Evolutionary conservation across 2,329 filamentous ascomycete species (phyloP), one percentile per base, ranked within the genome.

Genomic region (Fusarium continuum): DNA sequence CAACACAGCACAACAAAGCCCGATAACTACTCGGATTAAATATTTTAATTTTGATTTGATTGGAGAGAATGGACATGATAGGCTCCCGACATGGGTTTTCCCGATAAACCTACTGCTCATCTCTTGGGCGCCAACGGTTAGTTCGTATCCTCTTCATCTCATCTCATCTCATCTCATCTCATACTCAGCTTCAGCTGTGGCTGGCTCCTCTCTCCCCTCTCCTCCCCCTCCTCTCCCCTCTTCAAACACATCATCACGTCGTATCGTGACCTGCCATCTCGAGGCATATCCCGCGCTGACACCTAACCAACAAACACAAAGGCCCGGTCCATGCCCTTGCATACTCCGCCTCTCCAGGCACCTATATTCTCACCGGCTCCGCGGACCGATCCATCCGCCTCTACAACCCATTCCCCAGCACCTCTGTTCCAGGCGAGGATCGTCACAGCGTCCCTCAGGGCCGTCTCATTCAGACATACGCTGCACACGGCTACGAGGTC

Each of bases 401-500:
- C 34, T 96, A 93, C 81, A 97, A 97, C 76, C 90, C 91, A 2
- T 80, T 81, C 46, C 83, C 85, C 48, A 81, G 78, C 58, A 75
- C 74, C 73, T 79, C 61, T 61, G 78, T 63, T 72, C 64, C 69
- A 1, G 68, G 71, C 26, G 54, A 69, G 25, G 63, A 67, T 32
- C 57, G 65, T 20, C 73, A 65, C 65, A 4, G 31, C 65, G 2
- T 79, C 6, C 81, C 82, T 1, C 73, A 83, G 56, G 84, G 83
- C 66, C 80, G 82, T 2, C 88, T 95, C 4, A 92, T 99, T 72
- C 93, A 97, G 77, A 91, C 88, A 29, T 99, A 97, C 79, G 81
- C 88, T 29, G 92, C 91, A 3, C 95, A 99, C 78, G 93, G 92
- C 67, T 97, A 99, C 80, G 91, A 93, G 69, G 90, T 99, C 8